Conservation (phyloP, 2,329 filamentous ascomycete species). For the Gaeumannomyces tritici region DNA sequence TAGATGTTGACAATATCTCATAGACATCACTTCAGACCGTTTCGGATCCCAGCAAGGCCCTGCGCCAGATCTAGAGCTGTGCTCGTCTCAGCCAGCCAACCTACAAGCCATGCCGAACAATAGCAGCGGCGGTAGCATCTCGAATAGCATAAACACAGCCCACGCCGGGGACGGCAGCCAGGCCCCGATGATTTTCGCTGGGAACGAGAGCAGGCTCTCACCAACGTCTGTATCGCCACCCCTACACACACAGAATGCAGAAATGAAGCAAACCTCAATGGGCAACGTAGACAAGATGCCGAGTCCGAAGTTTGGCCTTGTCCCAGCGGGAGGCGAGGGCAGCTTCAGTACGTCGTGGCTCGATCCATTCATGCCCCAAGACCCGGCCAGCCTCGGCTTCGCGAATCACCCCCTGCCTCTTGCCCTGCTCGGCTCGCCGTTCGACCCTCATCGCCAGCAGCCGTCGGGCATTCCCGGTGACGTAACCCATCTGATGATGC, state of each 20-base stretch:
- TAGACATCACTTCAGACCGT: neutral
- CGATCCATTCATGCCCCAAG: neutral
- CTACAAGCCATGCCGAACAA: neutral
- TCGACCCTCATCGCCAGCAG: neutral
- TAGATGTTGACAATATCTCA: neutral
- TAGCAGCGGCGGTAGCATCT: neutral
- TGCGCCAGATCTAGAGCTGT: neutral
- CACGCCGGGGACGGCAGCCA: neutral
- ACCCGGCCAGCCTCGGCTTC: no score
- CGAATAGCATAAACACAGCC: neutral
- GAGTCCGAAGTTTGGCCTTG: neutral
- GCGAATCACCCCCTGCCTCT: neutral
- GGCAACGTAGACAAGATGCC: neutral
- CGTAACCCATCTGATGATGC: neutral
- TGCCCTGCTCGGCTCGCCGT: neutral
- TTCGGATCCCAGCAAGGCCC: neutral
- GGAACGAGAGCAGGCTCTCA: neutral
- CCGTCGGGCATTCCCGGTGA: neutral
- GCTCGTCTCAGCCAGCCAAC: no score
- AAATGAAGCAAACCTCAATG: neutral
- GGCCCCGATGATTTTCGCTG: neutral
- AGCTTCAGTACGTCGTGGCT: neutral
- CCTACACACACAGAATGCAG: neutral
- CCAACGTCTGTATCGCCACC: neutral
- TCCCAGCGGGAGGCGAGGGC: neutral